Evolutionary conservation across 2,329 filamentous ascomycete genomes (phyloP), one percentile per base, ranked within the genome.

Genomic region (Rhinocladiella similis): DNA sequence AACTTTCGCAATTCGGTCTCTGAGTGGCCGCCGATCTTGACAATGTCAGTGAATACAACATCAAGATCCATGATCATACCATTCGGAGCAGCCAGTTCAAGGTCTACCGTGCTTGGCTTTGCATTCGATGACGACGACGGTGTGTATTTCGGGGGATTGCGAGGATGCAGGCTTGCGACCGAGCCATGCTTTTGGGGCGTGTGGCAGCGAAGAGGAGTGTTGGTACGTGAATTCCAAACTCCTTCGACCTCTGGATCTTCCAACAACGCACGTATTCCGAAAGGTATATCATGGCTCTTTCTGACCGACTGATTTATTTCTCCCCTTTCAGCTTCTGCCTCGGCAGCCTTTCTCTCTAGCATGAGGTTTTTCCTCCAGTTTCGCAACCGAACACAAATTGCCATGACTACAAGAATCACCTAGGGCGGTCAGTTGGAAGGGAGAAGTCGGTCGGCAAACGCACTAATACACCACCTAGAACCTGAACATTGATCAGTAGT

Each of bases 251-350:
- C 83, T 42, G 95, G 79, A 5, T 91, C 91, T 64, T 83, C 88
- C 70, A 96, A 87, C 46, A 97, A 83, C 5, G 92, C 92, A 64
- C 89, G 85, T 51, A 94, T 84, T 18, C 93, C 92, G 67, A 97
- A 97, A 0, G 91, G 91, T 35, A 95, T 83, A 9, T 90, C 86
- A 49, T 83, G 77, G 47, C 72, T 71, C 61, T 72, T 74, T 25
- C 66, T 66, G 78, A 84, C 60, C 76, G 84, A 70, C 73, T 81
- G 60, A 72, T 81, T 75, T 53, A 77, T 66, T 84, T 78, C 71
- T 61, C 79, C 58, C 71, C 68, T 39, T 69, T 72, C 45, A 79
- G 80, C 20, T 75, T 76, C 63, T 79, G 79, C 67, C 87, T 88
- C 80, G 18, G 83, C 71, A 66, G 87, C 79, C 67, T 87, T 79